Percentiles rank a stretch among this genome's conserved stretches.
Conservation (phyloP, 176 grass and related monocot species). For the Aegilops tauschii region DNA sequence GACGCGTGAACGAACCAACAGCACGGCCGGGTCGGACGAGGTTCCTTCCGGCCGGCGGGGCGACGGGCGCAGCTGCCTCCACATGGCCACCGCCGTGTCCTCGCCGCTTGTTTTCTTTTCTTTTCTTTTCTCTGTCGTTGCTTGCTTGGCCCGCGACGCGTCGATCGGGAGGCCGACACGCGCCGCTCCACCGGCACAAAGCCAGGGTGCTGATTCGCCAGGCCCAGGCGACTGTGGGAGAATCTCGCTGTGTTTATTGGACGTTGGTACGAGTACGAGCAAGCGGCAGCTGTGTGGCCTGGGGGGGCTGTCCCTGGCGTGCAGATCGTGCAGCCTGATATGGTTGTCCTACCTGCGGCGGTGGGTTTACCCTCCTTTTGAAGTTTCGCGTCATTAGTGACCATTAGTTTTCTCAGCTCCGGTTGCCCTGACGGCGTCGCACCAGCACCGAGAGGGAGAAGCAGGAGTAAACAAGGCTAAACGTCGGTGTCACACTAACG, state of each 20-base stretch:
- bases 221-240: neutral
- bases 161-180: constrained; percentile 10
- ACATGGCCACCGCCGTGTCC: neutral
- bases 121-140: neutral
- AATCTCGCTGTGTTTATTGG: neutral
- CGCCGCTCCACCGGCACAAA: neutral
- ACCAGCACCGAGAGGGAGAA: too few relatives aligned
- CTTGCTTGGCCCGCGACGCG: constrained; percentile 7
- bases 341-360: neutral
- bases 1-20: neutral
- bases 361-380: neutral
- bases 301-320: neutral
- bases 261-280: neutral
- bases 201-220: neutral
- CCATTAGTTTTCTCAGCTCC: neutral
- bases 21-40: neutral
- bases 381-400: neutral
- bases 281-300: neutral
- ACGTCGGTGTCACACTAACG: constrained; percentile 2
- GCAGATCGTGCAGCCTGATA: neutral
- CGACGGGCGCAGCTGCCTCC: neutral
- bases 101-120: neutral
- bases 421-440: neutral
- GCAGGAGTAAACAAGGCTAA: neutral
- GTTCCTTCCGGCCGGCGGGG: too few relatives aligned